Conservation (phyloP, 257 asterid species). For the Fraxinus excelsior region DNA sequence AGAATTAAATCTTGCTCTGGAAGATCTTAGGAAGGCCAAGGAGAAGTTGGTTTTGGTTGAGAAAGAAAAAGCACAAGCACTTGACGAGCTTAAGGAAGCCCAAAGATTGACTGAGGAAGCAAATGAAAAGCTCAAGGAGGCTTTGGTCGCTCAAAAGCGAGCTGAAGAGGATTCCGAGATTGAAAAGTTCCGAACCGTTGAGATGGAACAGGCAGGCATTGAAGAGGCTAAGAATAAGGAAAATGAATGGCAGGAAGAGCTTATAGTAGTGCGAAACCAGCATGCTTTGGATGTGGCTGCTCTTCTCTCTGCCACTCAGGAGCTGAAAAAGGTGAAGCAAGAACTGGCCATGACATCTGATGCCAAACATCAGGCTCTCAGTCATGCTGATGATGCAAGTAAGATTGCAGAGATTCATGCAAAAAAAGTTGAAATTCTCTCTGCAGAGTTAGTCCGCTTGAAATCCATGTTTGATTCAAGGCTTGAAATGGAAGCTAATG, state of each 20-base stretch:
- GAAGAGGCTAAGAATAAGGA: conserved; percentile 82
- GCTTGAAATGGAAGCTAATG: conserved; percentile 53
- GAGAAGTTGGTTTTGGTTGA: conserved; percentile 65
- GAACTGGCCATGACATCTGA: conserved; percentile 63
- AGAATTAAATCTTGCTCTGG: conserved; percentile 66
- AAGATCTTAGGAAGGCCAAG: conserved; percentile 80
- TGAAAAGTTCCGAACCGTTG: conserved; percentile 52
- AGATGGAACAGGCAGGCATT: conserved; percentile 69
- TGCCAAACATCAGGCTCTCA: conserved; percentile 79
- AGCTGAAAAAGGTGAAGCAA: conserved; percentile 70
- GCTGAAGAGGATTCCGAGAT: conserved; percentile 55
- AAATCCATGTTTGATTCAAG: conserved; percentile 67
- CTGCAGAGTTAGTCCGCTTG: conserved; percentile 73
- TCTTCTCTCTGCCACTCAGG: conserved; percentile 71
- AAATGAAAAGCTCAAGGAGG: conserved; percentile 51
- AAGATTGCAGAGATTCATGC: conserved; percentile 75
- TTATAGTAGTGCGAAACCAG: conserved; percentile 70
- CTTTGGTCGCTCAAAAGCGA: conserved; percentile 48
- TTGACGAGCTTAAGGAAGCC: conserved; percentile 46
- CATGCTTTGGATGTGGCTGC: conserved; percentile 77
- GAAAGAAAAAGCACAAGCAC: conserved; percentile 64
- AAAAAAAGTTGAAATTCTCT: conserved; percentile 64
- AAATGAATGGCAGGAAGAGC: conserved; percentile 75
- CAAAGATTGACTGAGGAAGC: conserved; percentile 45
- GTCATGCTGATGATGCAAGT: conserved; percentile 77